A percentile compares a stretch with the other conserved stretches of the same genome.
Evolutionary conservation across 2,329 filamentous ascomycete genomes (phyloP).

Genomic region (Periglandula ipomoeae): DNA sequence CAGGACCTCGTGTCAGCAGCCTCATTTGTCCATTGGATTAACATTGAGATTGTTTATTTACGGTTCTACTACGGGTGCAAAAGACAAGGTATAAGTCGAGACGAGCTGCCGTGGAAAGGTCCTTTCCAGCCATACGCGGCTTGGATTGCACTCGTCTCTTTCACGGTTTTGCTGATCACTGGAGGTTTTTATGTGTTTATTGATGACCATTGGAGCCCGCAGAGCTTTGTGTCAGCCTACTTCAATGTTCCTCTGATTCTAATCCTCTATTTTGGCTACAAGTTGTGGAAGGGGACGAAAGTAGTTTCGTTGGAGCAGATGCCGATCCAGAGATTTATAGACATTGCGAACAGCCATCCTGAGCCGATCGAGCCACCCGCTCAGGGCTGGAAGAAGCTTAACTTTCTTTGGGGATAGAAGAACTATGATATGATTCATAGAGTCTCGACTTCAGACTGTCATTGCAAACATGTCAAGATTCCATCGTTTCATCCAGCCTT

Average conservation of each 20-base stretch:
- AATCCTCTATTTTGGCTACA: slow-evolving; percentile 47
- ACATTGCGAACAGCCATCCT: slow-evolving; percentile 9
- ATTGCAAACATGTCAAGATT: too few species aligned
- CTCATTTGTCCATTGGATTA: slow-evolving; percentile 43
- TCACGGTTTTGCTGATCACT: slow-evolving; percentile 50
- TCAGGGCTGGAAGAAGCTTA: slow-evolving; percentile 11
- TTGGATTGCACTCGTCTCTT: slow-evolving; percentile 43
- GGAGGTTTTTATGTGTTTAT: slow-evolving; percentile 66
- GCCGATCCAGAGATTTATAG: slow-evolving; percentile 13
- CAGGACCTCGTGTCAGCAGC: slow-evolving; percentile 50
- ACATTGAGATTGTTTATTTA: slow-evolving; percentile 40
- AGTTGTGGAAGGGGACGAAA: slow-evolving; percentile 24
- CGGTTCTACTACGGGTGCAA: slow-evolving; percentile 43
- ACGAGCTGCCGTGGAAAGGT: slow-evolving; percentile 36
- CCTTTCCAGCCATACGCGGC: slow-evolving; percentile 49
- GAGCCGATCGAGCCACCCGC: slow-evolving; percentile 5
- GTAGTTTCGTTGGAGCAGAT: slow-evolving; percentile 12
- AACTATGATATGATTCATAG: neutral
- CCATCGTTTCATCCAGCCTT: too few species aligned
- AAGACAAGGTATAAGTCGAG: slow-evolving; percentile 35
- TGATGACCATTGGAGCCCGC: slow-evolving; percentile 47
- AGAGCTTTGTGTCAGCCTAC: slow-evolving; percentile 50
- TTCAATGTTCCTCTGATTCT: slow-evolving; percentile 48
- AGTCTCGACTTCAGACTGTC: too few species aligned
- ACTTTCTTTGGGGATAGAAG: slow-evolving; percentile 11